phyloP scores from a whole-genome alignment of 306 rosid genomes.

The Malus domestica region DNA sequence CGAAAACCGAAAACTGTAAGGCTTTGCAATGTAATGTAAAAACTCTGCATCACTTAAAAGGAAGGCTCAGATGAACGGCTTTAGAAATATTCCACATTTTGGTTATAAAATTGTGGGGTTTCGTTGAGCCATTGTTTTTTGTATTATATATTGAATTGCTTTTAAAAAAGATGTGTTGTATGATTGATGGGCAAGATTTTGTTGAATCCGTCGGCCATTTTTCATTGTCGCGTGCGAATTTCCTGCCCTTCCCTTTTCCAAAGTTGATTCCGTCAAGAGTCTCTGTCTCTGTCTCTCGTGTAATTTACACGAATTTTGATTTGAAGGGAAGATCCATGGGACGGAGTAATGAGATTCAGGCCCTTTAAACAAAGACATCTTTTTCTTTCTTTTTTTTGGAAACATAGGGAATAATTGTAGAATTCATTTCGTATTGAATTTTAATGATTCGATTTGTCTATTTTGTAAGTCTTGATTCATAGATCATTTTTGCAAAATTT shows the following conservation, averaged over 20 bases:
- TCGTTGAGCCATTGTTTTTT: conserved; percentile 21
- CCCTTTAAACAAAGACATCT: too few relatives aligned
- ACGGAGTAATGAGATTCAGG: too few relatives aligned
- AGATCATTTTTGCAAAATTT: too few relatives aligned
- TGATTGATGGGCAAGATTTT: not conserved
- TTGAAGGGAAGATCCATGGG: not conserved
- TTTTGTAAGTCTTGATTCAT: too few relatives aligned
- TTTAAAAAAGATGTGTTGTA: not conserved
- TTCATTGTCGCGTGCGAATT: conserved; percentile 14
- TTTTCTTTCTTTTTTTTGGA: too few relatives aligned
- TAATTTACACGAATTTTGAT: not conserved
- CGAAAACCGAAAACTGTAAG: not conserved
- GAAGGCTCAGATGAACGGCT: not conserved
- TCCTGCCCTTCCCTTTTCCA: not conserved
- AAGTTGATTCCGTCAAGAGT: not conserved
- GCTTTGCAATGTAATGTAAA: not conserved
- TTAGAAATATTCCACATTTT: not conserved
- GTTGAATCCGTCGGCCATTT: not conserved
- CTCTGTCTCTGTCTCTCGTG: too few relatives aligned
- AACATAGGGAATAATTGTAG: too few relatives aligned
- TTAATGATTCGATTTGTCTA: accelerated
- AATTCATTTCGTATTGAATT: too few relatives aligned
- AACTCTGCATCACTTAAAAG: not conserved
- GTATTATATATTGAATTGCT: not conserved
- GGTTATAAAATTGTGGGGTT: conserved; percentile 2